Evolutionary conservation across 108 stramenopile species (phyloP).

Genomic region (Cyclotella kingstonii): DNA sequence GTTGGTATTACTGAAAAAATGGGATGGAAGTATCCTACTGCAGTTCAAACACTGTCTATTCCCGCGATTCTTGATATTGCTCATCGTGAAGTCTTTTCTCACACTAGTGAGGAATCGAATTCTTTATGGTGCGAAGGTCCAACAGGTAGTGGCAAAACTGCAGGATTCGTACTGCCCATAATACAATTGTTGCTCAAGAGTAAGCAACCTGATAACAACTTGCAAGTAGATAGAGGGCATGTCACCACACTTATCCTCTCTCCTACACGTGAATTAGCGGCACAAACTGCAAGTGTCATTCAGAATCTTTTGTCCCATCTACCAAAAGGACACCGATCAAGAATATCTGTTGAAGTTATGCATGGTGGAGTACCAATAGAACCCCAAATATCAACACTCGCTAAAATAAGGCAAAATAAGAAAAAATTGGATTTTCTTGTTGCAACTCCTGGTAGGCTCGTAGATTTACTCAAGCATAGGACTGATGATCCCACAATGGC

Average conservation of each 20-base stretch:
- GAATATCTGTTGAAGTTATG: conserved; percentile 41
- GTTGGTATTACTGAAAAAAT: conserved; percentile 12
- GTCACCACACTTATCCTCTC: conserved; percentile 75
- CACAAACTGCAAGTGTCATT: conserved; percentile 76
- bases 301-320: conserved; percentile 40
- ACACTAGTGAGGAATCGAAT: not conserved
- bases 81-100: not conserved
- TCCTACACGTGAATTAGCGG: conserved; percentile 93
- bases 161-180: conserved; percentile 88
- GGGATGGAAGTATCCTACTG: conserved; percentile 64
- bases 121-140: conserved; percentile 62
- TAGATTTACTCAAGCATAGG: conserved; percentile 82
- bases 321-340: conserved; percentile 24
- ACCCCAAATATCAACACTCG: conserved; percentile 56
- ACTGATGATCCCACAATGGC: conserved; percentile 42
- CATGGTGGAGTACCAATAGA: conserved; percentile 66
- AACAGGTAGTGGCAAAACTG: conserved; percentile 88
- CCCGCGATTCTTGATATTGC: conserved; percentile 58
- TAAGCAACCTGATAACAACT: conserved; percentile 16
- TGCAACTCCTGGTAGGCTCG: conserved; percentile 94
- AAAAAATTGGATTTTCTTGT: conserved; percentile 81
- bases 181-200: conserved; percentile 52
- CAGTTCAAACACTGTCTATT: conserved; percentile 66
- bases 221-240: conserved; percentile 10
- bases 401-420: conserved; percentile 32